Conservation (phyloP, 2,329 filamentous ascomycete genomes). For the Xylariaceae sp. region DNA sequence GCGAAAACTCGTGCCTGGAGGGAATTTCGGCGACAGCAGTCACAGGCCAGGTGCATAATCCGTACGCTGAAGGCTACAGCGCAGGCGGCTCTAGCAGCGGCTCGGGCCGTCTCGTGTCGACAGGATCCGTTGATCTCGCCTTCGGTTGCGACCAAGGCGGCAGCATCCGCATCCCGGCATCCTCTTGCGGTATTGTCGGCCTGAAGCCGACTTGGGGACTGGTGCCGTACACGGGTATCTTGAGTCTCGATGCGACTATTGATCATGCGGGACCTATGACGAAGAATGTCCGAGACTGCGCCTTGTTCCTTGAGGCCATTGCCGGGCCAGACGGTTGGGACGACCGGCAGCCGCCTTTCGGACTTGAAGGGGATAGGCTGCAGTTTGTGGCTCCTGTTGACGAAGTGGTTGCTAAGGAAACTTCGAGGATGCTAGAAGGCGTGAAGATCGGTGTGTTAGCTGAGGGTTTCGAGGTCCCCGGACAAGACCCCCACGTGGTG, state of each 20-base stretch:
- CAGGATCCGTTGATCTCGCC: slow-evolving; percentile 36
- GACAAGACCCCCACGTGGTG: slow-evolving; percentile 29
- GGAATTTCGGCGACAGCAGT: slow-evolving; percentile 46
- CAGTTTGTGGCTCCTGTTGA: slow-evolving; percentile 26
- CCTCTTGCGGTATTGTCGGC: slow-evolving; percentile 37
- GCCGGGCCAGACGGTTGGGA: slow-evolving; percentile 39
- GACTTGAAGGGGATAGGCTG: slow-evolving; percentile 20
- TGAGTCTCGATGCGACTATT: slow-evolving; percentile 33
- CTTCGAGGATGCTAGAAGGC: slow-evolving; percentile 28
- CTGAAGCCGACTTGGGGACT: slow-evolving; percentile 39
- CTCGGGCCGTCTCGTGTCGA: slow-evolving; percentile 48
- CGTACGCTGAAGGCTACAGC: slow-evolving; percentile 47
- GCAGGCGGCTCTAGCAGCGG: slow-evolving; percentile 49
- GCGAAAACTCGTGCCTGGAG: slow-evolving; percentile 50
- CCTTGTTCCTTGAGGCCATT: slow-evolving; percentile 37
- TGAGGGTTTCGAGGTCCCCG: slow-evolving; percentile 34
- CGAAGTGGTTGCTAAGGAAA: slow-evolving; percentile 8
- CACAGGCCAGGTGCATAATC: slow-evolving; percentile 51
- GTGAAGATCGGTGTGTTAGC: slow-evolving; percentile 36
- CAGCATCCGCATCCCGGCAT: slow-evolving; percentile 38
- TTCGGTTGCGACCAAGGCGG: slow-evolving; percentile 41
- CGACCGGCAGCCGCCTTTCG: slow-evolving; percentile 35
- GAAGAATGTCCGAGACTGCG: slow-evolving; percentile 32
- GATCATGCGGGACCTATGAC: slow-evolving; percentile 40
- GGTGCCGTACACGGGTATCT: slow-evolving; percentile 40